phyloP scores from a whole-genome alignment of 495 filamentous ascomycete species.

The Daldinia bambusicola region DNA sequence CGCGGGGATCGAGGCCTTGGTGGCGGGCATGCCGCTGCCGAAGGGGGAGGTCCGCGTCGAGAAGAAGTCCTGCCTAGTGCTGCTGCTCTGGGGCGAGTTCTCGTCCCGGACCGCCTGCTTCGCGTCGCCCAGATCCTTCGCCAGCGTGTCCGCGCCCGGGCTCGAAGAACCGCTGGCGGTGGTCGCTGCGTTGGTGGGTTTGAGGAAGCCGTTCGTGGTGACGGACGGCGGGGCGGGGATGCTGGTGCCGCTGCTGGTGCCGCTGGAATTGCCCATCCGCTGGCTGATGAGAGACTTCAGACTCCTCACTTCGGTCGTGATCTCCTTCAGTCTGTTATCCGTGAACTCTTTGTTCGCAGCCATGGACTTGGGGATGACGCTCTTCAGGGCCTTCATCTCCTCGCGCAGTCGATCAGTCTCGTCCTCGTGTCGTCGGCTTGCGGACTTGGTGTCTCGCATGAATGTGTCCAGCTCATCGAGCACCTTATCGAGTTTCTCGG shows the following conservation, averaged over 20 bases:
- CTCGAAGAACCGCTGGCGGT: slow-evolving; percentile 37
- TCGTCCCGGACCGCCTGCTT: slow-evolving; percentile 38
- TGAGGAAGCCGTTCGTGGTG: slow-evolving; percentile 49
- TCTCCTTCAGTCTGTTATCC: slow-evolving; percentile 82
- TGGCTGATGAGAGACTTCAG: slow-evolving; percentile 88
- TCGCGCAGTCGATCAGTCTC: slow-evolving; percentile 86
- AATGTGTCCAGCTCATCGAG: slow-evolving; percentile 86
- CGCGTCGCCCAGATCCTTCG: slow-evolving; percentile 43
- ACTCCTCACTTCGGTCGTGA: slow-evolving; percentile 89
- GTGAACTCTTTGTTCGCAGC: slow-evolving; percentile 85
- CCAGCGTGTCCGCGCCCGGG: slow-evolving; percentile 48
- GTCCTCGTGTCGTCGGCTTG: slow-evolving; percentile 80
- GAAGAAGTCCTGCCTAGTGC: slow-evolving; percentile 50
- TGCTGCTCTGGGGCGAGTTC: slow-evolving; percentile 46
- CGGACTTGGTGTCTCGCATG: slow-evolving; percentile 79
- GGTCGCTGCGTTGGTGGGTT: slow-evolving; percentile 47
- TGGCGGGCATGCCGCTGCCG: slow-evolving; percentile 54
- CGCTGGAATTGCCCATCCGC: slow-evolving; percentile 68
- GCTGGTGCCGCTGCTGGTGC: slow-evolving; percentile 38
- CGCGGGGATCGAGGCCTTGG: slow-evolving; percentile 80
- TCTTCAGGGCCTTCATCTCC: slow-evolving; percentile 83
- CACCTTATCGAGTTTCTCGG: slow-evolving; percentile 83
- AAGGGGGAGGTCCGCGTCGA: slow-evolving; percentile 52
- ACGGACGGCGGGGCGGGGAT: slow-evolving; percentile 37
- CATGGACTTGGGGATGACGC: slow-evolving; percentile 86